Conservation (phyloP, 805 yeast genomes). For the Yamadazyma tumulicola region DNA sequence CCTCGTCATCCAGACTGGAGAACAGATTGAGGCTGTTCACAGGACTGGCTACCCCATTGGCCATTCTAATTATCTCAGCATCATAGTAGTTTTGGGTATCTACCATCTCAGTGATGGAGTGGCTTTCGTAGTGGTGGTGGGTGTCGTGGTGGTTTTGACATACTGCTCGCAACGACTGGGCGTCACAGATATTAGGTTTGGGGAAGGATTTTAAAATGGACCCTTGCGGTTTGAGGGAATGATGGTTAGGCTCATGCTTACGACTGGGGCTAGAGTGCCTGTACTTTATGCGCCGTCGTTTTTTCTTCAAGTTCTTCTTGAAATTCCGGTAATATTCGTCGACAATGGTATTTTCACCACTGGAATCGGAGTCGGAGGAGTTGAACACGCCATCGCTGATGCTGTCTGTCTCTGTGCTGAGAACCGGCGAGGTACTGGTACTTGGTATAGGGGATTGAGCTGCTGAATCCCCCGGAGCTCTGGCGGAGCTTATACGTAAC, state of each 20-base stretch:
- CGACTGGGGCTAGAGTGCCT: constrained; percentile 29
- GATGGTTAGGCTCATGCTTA: constrained; percentile 42
- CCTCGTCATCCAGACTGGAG: no score
- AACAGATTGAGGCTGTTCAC: no score
- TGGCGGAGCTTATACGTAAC: constrained; percentile 37
- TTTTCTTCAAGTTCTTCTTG: not conserved
- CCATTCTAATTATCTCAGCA: no score
- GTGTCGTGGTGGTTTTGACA: no score
- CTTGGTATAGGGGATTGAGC: constrained; percentile 7
- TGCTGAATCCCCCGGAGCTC: constrained; percentile 30
- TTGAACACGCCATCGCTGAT: constrained; percentile 11
- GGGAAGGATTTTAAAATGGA: constrained; percentile 31
- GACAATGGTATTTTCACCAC: constrained; percentile 5
- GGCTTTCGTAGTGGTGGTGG: no score
- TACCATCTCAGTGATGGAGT: no score
- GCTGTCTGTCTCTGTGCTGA: constrained; percentile 21
- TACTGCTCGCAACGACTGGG: not conserved
- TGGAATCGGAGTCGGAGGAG: constrained; percentile 10
- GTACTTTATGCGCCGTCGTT: constrained; percentile 1
- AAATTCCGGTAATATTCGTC: constrained; percentile 13
- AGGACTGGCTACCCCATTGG: no score
- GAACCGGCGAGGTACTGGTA: constrained; percentile 1
- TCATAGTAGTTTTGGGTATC: no score
- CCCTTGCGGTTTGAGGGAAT: constrained; percentile 36
- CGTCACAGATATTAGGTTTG: not conserved